Base-by-base conservation (phyloP, 768 basidiomycete genomes). In the Pulveroboletus frians region DNA sequence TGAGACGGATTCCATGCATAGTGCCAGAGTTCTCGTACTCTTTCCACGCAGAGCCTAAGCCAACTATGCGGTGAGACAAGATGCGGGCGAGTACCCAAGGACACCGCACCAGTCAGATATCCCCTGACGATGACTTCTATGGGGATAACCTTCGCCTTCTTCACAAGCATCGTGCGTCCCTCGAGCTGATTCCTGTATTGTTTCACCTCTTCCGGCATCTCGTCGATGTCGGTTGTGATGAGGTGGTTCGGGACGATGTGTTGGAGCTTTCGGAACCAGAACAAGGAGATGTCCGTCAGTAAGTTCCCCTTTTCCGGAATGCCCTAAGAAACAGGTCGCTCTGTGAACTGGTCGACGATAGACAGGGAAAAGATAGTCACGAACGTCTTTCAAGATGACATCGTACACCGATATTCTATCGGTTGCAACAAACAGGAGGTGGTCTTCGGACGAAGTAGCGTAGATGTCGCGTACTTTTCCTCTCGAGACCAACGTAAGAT, bases 391-490 rank as follows among this genome's bases (percentile, higher is more conserved):
- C 53, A 99, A 78, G 62, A 98, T 85, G 57, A 96, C 87, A 75
- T 99, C 95, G 74, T 91, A 98, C 0, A 94, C 94, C 17, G 91
- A 95, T 64, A 98, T 95, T 54, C 96, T 79, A 71, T 99, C 96
- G 9, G 89, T 85, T 10, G 95, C 94, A 50, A 98, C 85, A 64
- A 98, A 98, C 36, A 99, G 78, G 17, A 99, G 78, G 56, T 81
- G 77, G 45, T 83, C 76, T 18, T 78, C 75, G 6, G 81, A 82
- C 5, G 85, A 83, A 11, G 81, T 84, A 29, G 78, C 60, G 70
- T 99, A 98, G 63, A 99, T 85, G 68, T 98, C 95, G 49, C 96
- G 83, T 18, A 99, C 96, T 78, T 99, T 99, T 50, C 96, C 96
- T 65, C 77, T 82, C 2, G 92, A 92, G 29, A 97, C 50, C 2